A percentile compares a stretch with the other conserved stretches of the same genome.
These are phyloP conservation scores for Kwoniella bestiolae DNA, from an alignment of 768 basidiomycete genomes.

Conservation along the genomic window DNA sequence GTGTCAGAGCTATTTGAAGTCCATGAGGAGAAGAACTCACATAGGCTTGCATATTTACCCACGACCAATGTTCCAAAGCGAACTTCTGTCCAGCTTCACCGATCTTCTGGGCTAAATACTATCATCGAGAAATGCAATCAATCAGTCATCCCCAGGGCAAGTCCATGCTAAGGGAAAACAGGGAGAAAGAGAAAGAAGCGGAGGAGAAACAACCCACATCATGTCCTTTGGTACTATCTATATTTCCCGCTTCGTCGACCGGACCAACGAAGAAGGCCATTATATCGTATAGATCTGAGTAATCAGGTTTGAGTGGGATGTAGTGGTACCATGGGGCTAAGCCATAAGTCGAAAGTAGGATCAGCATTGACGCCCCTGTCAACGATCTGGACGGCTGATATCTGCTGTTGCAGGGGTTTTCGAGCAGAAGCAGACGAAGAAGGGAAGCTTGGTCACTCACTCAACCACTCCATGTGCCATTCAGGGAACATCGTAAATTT, in stretches of 20 bases:
- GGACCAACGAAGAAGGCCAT: conserved; percentile 73
- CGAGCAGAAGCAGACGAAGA: background rate
- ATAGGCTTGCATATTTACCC: conserved; percentile 56
- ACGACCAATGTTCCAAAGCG: conserved; percentile 54
- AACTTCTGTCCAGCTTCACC: conserved; percentile 54
- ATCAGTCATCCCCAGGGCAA: background rate
- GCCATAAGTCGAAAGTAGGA: background rate
- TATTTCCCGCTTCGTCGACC: conserved; percentile 60
- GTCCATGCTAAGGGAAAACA: no score
- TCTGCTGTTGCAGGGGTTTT: background rate
- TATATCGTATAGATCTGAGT: conserved; percentile 71
- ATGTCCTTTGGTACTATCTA: conserved; percentile 63
- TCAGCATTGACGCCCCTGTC: background rate
- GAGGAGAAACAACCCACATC: conserved; percentile 62
- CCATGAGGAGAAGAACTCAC: conserved; percentile 35
- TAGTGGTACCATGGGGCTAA: conserved; percentile 73
- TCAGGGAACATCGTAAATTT: conserved; percentile 76
- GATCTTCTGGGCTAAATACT: conserved; percentile 55
- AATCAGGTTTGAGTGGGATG: conserved; percentile 68
- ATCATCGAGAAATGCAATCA: background rate
- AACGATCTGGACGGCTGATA: background rate
- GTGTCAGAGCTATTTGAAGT: no score
- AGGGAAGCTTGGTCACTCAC: background rate
- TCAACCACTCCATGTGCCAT: conserved; percentile 61
- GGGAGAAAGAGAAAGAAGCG: no score